phyloP scores from a whole-genome alignment of 805 yeast species.

The Candida maltosa region DNA sequence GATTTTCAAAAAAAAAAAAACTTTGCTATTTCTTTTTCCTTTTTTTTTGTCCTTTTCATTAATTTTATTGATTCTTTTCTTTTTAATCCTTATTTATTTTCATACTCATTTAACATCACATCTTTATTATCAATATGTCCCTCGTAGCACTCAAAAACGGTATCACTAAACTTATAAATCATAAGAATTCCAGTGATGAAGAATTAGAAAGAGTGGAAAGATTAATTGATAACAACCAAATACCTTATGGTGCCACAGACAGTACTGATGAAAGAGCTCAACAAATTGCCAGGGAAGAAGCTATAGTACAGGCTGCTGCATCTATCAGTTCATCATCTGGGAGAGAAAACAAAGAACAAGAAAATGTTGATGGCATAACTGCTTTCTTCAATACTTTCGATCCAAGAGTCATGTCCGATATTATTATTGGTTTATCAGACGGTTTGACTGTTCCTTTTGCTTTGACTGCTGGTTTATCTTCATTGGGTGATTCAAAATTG shows the following conservation, averaged over 20 bases:
- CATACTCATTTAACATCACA: too few species aligned
- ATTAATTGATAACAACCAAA: constrained; percentile 28
- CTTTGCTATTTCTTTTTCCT: too few species aligned
- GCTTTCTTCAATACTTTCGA: constrained; percentile 54
- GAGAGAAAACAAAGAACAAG: constrained; percentile 22
- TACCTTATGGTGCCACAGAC: constrained; percentile 35
- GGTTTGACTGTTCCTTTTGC: constrained; percentile 99
- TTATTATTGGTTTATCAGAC: constrained; percentile 90
- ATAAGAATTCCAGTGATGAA: constrained; percentile 20
- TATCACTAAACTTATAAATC: constrained; percentile 22
- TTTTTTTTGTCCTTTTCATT: too few species aligned
- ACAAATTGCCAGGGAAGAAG: constrained; percentile 34
- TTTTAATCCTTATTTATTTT: too few species aligned
- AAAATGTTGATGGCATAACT: constrained; percentile 17
- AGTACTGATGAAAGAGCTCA: constrained; percentile 30
- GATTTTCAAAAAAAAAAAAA: too few species aligned
- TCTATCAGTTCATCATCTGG: constrained; percentile 12
- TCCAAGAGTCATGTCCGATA: constrained; percentile 92
- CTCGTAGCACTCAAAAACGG: constrained; percentile 35
- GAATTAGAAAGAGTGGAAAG: constrained; percentile 29
- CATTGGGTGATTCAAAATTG: constrained; percentile 82
- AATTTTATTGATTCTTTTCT: too few species aligned
- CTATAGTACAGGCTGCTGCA: constrained; percentile 28
- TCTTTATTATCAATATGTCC: constrained; percentile 20
- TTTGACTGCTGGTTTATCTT: constrained; percentile 90